Base-by-base conservation (phyloP, 2,329 filamentous ascomycete genomes). In the Fusarium sp. region DNA sequence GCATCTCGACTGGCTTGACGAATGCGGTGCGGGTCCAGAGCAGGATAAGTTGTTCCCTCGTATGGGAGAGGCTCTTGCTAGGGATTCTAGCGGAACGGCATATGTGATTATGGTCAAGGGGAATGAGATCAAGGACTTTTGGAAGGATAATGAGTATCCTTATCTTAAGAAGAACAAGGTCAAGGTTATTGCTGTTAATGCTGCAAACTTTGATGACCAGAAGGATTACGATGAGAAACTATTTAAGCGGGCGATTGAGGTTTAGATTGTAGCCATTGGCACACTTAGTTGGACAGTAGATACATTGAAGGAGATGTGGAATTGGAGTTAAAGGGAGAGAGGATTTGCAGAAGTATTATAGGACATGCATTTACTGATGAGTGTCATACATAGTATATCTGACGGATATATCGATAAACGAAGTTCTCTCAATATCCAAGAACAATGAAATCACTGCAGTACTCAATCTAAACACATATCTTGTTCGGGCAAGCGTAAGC, bases 241-340 rank as follows among this genome's bases (percentile, higher is more conserved):
- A 8, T 41, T 55, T 11, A 42, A 55, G 51, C 35, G 51, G 0
- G 51, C 12, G 3, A 20, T 55, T 42, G 4, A 12, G 22, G 30
- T 42, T 0, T 44, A 44, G 41, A 0, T 44, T 44, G 7, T 1
- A n/a, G 22, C 3, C 4, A 2, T 28, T 0, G 9, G 6, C 4
- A 22, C 5, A 11, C 5, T 7, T 3, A 28, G 1, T 28, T 6
- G 0, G 4, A 10, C 9, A 22, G 20, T 0, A 28, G 44, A 16
- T 1, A 1, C 2, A 16, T 30, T 12, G 0, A 12, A 8, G 9
- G 20, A 8, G 20, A 12, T 22, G 4, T 16, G 3, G 26, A 11
- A 26, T 6, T 15, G 26, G 12, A 3, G 26, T 4, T 11, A 26
- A n/a, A 30, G 5, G 14, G 0, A n/a, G 26, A 26, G 24, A 22